Percentiles rank a stretch among this genome's conserved stretches.
phyloP scores from a whole-genome alignment of 306 rosid species.

The Casuarina glauca region DNA sequence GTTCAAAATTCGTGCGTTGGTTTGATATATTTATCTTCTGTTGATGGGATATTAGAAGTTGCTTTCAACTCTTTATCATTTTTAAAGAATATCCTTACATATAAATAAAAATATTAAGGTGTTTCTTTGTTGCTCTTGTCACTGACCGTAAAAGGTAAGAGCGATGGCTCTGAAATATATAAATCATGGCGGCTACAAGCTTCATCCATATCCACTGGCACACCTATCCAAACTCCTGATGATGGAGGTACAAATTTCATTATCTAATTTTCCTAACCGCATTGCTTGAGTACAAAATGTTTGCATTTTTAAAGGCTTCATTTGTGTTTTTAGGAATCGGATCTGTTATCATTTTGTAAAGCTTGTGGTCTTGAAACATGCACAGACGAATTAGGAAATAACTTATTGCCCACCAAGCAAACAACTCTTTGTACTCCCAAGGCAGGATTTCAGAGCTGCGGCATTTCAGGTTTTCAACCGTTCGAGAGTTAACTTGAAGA shows the following conservation, averaged over 20 bases:
- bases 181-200: conserved; percentile 81
- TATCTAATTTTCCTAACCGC: conserved; percentile 1
- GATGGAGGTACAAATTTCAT: conserved; percentile 64
- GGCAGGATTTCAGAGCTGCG: conserved; percentile 46
- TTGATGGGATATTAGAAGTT: background rate
- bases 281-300: background rate
- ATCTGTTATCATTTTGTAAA: conserved; percentile 62
- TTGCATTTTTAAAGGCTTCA: conserved; percentile 1
- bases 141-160: conserved; percentile 53
- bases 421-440: conserved; percentile 62
- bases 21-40: background rate
- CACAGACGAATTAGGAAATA: conserved; percentile 65
- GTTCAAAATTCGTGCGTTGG: background rate
- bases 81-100: conserved; percentile 12
- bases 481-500: conserved; percentile 35
- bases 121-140: conserved; percentile 4
- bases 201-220: conserved; percentile 71
- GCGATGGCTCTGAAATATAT: conserved; percentile 70
- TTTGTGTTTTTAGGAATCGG: conserved; percentile 57
- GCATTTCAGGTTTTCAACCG: conserved; percentile 54
- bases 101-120: conserved; percentile 6
- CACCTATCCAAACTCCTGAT: conserved; percentile 63
- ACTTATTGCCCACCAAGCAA: conserved; percentile 71
- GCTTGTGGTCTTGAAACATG: conserved; percentile 62
- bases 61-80: conserved; percentile 8